Evolutionary conservation across 1,139 yeast species (phyloP).

Genomic region (Hyphopichia khmerensis): DNA sequence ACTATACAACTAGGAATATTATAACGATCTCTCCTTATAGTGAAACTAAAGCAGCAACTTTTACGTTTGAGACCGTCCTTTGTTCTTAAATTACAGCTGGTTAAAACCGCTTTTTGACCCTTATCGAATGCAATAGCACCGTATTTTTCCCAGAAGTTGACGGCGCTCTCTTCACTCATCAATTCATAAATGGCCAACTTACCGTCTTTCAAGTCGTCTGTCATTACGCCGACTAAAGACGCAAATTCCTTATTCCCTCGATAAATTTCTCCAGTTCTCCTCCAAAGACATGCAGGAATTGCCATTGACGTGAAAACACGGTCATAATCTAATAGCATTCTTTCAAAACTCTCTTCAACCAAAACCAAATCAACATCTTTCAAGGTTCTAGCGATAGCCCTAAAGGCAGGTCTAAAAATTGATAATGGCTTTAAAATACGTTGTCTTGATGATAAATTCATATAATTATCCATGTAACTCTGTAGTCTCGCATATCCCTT

Average conservation of each 20-base stretch:
- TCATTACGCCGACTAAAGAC: constrained; percentile 85
- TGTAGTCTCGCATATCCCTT: constrained; percentile 90
- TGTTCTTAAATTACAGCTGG: constrained; percentile 85
- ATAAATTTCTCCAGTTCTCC: constrained; percentile 95
- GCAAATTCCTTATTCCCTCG: constrained; percentile 97
- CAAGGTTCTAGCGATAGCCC: constrained; percentile 88
- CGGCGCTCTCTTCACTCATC: constrained; percentile 96
- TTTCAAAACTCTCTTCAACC: constrained; percentile 92
- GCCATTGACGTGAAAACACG: constrained; percentile 97
- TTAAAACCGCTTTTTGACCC: constrained; percentile 91
- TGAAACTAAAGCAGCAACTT: constrained; percentile 91
- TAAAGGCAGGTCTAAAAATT: constrained; percentile 87
- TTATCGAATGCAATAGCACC: constrained; percentile 96
- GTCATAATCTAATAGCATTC: constrained; percentile 91
- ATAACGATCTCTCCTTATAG: constrained; percentile 88
- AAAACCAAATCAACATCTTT: constrained; percentile 89
- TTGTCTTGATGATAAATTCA: constrained; percentile 82
- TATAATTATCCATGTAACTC: constrained; percentile 88
- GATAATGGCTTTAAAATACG: constrained; percentile 86
- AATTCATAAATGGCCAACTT: constrained; percentile 88
- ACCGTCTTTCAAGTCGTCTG: constrained; percentile 91
- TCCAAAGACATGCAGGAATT: constrained; percentile 96
- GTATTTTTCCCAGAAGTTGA: constrained; percentile 97
- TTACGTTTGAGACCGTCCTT: constrained; percentile 79
- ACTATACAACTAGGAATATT: constrained; percentile 96